Base-by-base conservation (phyloP, 2,329 filamentous ascomycete genomes). In the Xylaria multiplex region DNA sequence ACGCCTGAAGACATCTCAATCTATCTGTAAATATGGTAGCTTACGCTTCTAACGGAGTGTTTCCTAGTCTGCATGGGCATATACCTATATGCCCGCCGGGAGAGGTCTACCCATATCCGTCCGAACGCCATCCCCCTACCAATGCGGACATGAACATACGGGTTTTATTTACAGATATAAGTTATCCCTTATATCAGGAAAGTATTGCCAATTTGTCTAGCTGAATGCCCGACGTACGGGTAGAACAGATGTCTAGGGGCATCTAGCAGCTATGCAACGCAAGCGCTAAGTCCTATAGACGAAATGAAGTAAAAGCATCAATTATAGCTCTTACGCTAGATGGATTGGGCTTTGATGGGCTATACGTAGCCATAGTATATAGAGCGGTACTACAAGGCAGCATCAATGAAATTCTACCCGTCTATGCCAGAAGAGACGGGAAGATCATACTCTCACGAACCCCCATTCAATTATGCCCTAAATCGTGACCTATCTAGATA, bases 331-430 rank as follows among this genome's bases (percentile, higher is more conserved):
- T 19, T 3, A 9, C 13, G 5, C 22, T 37, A 6, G 19, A 14
- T 30, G n/a, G 4, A 14, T 32, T 50, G 2, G 7, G 30, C 11
- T 45, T 22, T 8, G 9, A 35, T 8, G 42, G 9, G 24, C 11
- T 45, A 6, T 43, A 37, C 24, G 30, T 7, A 19, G 2, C n/a
- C 3, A n/a, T 43, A 45, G 27, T 27, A 22, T 46, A 49, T 59
- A 59, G 32, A 40, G 7, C 19, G 6, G 14, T 8, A 46, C 27
- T 32, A 52, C 14, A 27, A n/a, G 42, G 45, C 59, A 40, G 16
- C 37, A 46, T 59, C 14, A 54, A 35, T 48, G 16, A 53, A 52
- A 58, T 53, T 5, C 54, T 30, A 46, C 37, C 22, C 40, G 40
- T 59, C 19, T 27, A 3, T 24, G 6, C 32, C 7, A 62, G 49